Percentiles rank a stretch among this genome's conserved stretches.
These are phyloP conservation scores for Exophiala lecanii-corni DNA, from an alignment of 2,329 filamentous ascomycete genomes.

Conservation along the genomic window DNA sequence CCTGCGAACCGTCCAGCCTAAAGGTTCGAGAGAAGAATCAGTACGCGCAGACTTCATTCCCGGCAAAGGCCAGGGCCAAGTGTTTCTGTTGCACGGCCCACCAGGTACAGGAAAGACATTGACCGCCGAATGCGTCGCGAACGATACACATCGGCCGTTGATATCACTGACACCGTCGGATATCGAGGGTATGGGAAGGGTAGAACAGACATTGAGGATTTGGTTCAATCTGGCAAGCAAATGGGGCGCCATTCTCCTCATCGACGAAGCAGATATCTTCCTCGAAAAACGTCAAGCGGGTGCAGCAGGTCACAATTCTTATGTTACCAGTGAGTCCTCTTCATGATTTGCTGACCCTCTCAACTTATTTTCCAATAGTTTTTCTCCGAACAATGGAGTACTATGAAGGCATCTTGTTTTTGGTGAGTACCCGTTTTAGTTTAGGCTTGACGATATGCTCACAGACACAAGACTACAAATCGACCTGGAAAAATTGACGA, in stretches of 20 bases:
- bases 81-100: conserved; percentile 7
- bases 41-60: conserved; percentile 4
- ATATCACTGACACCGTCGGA: neutral
- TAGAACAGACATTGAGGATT: neutral
- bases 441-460: neutral
- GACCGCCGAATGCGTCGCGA: conserved; percentile 3
- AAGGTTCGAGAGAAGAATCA: neutral
- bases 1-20: neutral
- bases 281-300: conserved; percentile 9
- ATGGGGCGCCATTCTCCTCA: conserved; percentile 22
- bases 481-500: conserved; percentile 41
- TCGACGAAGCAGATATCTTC: conserved; percentile 24
- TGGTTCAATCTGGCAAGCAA: conserved; percentile 9
- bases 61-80: conserved; percentile 6
- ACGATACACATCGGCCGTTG: conserved; percentile 1
- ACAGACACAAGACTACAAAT: conserved; percentile 34
- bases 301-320: conserved; percentile 29
- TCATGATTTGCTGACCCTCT: conserved; percentile 6
- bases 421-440: neutral
- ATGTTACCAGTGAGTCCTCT: conserved; percentile 31
- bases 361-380: conserved; percentile 1
- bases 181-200: neutral
- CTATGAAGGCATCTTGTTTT: conserved; percentile 24
- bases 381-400: conserved; percentile 23
- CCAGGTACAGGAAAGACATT: no score